Evolutionary conservation across 805 yeast species (phyloP).

Genomic region (Hanseniaspora taiwanica): DNA sequence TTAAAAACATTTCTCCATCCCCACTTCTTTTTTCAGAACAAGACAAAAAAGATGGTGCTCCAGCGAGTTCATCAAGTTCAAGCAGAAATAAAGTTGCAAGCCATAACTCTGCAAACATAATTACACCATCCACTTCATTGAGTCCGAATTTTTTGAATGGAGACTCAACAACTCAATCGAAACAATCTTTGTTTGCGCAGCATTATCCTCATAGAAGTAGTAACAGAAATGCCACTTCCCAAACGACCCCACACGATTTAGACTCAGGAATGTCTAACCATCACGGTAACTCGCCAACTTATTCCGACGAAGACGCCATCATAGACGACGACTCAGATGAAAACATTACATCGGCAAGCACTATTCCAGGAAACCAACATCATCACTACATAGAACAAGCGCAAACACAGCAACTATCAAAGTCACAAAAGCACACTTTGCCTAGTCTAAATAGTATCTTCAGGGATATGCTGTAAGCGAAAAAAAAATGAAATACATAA

Average conservation of each 20-base stretch:
- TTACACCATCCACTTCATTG: neutral
- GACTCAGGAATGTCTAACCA: no score
- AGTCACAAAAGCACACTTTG: constrained; percentile 6
- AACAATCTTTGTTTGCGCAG: no score
- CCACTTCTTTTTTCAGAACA: neutral
- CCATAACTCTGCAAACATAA: no score
- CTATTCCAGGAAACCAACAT: neutral
- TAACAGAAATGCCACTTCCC: no score
- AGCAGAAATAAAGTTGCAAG: no score
- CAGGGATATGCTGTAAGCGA: constrained; percentile 12
- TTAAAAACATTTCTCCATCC: neutral
- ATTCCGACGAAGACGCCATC: neutral
- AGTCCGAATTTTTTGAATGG: no score
- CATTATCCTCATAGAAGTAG: no score
- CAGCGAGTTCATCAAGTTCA: neutral
- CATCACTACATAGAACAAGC: neutral
- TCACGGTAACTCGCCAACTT: neutral
- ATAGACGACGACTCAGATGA: neutral
- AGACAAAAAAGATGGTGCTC: neutral
- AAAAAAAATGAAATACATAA: neutral
- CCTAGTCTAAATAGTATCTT: constrained; percentile 19
- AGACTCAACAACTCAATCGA: no score
- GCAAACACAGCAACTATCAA: constrained; percentile 1
- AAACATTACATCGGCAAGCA: neutral
- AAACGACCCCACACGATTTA: no score